Base-by-base conservation (phyloP, 768 basidiomycete species). In the Lactifluus subvellereus region DNA sequence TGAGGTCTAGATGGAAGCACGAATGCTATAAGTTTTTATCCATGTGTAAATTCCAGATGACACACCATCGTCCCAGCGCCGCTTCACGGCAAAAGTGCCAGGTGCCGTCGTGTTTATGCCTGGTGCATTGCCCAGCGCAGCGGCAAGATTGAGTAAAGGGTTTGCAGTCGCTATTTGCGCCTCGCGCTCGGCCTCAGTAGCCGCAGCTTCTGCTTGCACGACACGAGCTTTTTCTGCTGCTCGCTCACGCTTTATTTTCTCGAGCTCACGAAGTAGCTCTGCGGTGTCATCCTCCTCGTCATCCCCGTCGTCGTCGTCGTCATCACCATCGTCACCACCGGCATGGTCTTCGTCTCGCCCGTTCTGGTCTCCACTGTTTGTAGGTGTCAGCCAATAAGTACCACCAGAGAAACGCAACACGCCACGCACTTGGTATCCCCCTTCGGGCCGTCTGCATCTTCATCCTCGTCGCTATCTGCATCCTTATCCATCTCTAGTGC, bases 221-320 rank as follows among this genome's bases (percentile, higher is more conserved):
- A 84, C 79, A 49, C 90, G 80, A 42, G 82, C 88, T 71, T 94
- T 94, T 75, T 98, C 97, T 70, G 89, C 95, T 11, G 95, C 95
- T 10, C 96, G 82, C 71, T 98, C 95, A 52, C 87, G 87, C 75
- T 97, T 98, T 68, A 98, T 98, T 78, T 96, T 98, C 75, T 97
- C 96, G n/a, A 99, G 80, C 73, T 99, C 97, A 30, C 94, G 86
- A 65, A 99, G 79, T 27, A 99, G 80, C 70, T 97, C 96, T 0
- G 94, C 94, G 0, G 94, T 93, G 58, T 96, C 93, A 69, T 94
- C 91, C 66, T 96, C 94, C 9, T 91, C 89, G 18, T 88, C 83
- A 2, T 77, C 76, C 11, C 78, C 77, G 10, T 76, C 83, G 11
- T 86, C 84, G 7, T 82, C 80, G 8, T 82, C 82, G 40, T 85